Base-by-base conservation (phyloP, 768 basidiomycete genomes). In the Macrolepiota dolichaula region DNA sequence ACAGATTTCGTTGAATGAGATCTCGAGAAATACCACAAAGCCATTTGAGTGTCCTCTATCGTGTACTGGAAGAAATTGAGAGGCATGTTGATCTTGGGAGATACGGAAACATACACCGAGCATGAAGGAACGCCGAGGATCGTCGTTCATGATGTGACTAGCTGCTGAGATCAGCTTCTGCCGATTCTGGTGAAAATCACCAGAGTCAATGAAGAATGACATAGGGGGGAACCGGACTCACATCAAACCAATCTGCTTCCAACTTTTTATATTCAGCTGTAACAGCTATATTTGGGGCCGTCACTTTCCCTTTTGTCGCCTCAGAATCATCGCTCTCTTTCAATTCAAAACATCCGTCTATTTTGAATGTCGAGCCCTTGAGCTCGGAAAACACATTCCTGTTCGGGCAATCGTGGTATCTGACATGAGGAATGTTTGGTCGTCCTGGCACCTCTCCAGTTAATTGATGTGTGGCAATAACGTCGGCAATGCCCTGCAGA, bases 121-220 rank as follows among this genome's bases (percentile, higher is more conserved):
- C 9, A 59, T 63, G 51, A 65, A 69, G 59, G 64, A 65, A 9
- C 70, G 63, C 17, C 68, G 63, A 24, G 57, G 51, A 62, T 71
- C 68, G 51, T 67, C 68, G 52, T 69, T 68, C 67, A 71, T 67
- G 36, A 68, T 65, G 29, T 69, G 67, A 17, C 19, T 59, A 7
- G 52, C 36, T 19, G 58, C 58, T 3, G 36, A 61, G 29, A 38
- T 52, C 52, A 54, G 52, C 53, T 61, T 44, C 17, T 19, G 12
- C 0, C 54, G 52, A 55, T 62, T 65, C 64, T 65, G 24, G 22
- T 24, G 47, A 24, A 47, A 22, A n/a, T 19, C 11, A 6, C 25
- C 7, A 24, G 19, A 27, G 25, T 49, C 7, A 5, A 24, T 11
- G 25, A 11, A 6, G 22, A 25, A 25, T 3, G 15, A 3, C 19